Evolutionary conservation across 345 rosid genomes (phyloP).

Genomic region (Rhodamnia argentea): DNA sequence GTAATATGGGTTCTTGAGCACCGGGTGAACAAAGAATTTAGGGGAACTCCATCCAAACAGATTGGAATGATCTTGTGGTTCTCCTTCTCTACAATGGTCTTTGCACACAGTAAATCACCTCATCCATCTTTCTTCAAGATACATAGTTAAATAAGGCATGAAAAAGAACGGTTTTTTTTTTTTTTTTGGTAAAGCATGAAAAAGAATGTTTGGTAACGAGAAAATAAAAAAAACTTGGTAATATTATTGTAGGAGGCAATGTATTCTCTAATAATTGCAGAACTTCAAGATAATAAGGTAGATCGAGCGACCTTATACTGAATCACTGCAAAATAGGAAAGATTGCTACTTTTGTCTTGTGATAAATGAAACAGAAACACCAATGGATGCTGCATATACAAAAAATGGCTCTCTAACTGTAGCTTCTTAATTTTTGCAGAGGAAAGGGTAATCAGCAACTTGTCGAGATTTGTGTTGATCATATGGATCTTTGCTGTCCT

Average conservation of each 20-base stretch:
- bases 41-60: conserved; percentile 9
- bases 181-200: neutral
- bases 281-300: neutral
- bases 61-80: conserved; percentile 18
- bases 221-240: neutral
- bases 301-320: neutral
- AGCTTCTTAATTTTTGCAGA: neutral
- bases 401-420: neutral
- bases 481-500: conserved; percentile 11
- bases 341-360: neutral
- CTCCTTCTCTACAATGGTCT: conserved; percentile 23
- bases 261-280: neutral
- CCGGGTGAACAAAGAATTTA: conserved; percentile 10
- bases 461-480: conserved; percentile 8
- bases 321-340: neutral
- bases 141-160: neutral
- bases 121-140: neutral
- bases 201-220: neutral
- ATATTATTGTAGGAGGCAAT: neutral
- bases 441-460: conserved; percentile 5
- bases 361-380: neutral
- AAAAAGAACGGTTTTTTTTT: too few relatives aligned
- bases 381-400: neutral
- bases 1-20: conserved; percentile 26
- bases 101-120: conserved; percentile 20